phyloP scores from a whole-genome alignment of 306 rosid species.

The Aeschynomene evenia region DNA sequence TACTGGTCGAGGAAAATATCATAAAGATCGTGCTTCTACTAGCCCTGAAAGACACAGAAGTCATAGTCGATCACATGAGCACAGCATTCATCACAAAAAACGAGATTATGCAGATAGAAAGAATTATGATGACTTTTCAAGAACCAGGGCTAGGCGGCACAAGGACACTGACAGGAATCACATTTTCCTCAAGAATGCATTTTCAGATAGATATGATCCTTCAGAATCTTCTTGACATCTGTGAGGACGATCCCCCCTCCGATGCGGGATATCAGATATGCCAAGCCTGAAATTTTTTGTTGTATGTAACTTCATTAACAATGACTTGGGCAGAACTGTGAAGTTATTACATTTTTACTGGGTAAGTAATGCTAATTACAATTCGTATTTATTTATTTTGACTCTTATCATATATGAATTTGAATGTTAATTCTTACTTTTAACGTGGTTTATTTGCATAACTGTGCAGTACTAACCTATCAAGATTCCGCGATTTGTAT shows the following conservation, averaged over 20 bases:
- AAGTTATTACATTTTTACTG: slow-evolving; percentile 10
- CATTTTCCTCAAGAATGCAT: slow-evolving; percentile 27
- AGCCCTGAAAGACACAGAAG: slow-evolving; percentile 54
- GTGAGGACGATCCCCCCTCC: slow-evolving; percentile 44
- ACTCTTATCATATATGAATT: slow-evolving; percentile 28
- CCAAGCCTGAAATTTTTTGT: slow-evolving; percentile 29
- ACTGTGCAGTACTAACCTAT: slow-evolving; percentile 69
- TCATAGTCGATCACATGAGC: slow-evolving; percentile 39
- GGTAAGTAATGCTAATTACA: slow-evolving; percentile 46
- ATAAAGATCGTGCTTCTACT: slow-evolving; percentile 40
- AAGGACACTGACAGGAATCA: slow-evolving; percentile 38
- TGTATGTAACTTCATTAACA: slow-evolving; percentile 13
- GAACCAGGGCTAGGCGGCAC: slow-evolving; percentile 38
- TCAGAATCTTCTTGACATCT: slow-evolving; percentile 42
- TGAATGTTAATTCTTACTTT: slow-evolving; percentile 33
- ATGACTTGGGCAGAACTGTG: slow-evolving; percentile 14
- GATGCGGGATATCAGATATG: slow-evolving; percentile 28
- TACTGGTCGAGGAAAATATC: slow-evolving; percentile 29
- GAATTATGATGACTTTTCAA: slow-evolving; percentile 37
- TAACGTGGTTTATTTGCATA: slow-evolving; percentile 53
- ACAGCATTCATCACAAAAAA: slow-evolving; percentile 36
- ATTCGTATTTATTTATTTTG: slow-evolving; percentile 15
- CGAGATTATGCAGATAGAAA: slow-evolving; percentile 40
- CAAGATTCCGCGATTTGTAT: slow-evolving; percentile 77
- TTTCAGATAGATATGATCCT: slow-evolving; percentile 76